Conservation (phyloP, 1,139 yeast species). For the Arxiozyma telluris region DNA sequence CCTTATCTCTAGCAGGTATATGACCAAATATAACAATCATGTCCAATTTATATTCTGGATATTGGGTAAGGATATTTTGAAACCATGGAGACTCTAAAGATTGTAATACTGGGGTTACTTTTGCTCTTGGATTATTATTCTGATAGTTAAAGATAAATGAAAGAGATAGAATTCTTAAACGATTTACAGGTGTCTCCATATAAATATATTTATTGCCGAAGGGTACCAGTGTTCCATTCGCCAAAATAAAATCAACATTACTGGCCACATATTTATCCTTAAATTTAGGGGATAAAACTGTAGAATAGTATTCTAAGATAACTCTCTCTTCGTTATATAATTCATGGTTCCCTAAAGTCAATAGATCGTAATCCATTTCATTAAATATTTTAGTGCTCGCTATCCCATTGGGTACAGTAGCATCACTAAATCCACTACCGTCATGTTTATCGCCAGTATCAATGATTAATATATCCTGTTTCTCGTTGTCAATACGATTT, state of each 20-base stretch:
- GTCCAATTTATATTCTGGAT: conserved; percentile 47
- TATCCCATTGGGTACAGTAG: conserved; percentile 62
- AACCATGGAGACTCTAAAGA: conserved; percentile 61
- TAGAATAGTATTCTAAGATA: conserved; percentile 50
- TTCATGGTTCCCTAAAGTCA: conserved; percentile 91
- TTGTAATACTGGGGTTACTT: conserved; percentile 55
- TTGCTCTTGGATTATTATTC: conserved; percentile 50
- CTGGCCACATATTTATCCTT: conserved; percentile 65
- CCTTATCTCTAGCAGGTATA: conserved; percentile 58
- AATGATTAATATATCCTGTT: conserved; percentile 58
- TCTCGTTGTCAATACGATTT: conserved; percentile 35
- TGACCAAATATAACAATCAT: conserved; percentile 68
- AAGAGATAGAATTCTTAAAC: conserved; percentile 51
- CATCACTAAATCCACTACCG: conserved; percentile 82
- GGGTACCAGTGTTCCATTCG: conserved; percentile 45
- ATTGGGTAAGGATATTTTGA: conserved; percentile 36
- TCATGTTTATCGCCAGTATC: conserved; percentile 95
- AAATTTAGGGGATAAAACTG: conserved; percentile 43
- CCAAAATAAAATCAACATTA: conserved; percentile 61
- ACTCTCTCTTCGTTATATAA: conserved; percentile 66
- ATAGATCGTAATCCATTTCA: conserved; percentile 61
- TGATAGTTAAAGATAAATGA: conserved; percentile 76
- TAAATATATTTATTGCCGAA: conserved; percentile 62
- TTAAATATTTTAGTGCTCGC: conserved; percentile 56
- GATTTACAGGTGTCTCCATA: conserved; percentile 52